Evolutionary conservation across 768 basidiomycete species (phyloP), one percentile per base, ranked within the genome.

Genomic region (Kwoniella shandongensis): DNA sequence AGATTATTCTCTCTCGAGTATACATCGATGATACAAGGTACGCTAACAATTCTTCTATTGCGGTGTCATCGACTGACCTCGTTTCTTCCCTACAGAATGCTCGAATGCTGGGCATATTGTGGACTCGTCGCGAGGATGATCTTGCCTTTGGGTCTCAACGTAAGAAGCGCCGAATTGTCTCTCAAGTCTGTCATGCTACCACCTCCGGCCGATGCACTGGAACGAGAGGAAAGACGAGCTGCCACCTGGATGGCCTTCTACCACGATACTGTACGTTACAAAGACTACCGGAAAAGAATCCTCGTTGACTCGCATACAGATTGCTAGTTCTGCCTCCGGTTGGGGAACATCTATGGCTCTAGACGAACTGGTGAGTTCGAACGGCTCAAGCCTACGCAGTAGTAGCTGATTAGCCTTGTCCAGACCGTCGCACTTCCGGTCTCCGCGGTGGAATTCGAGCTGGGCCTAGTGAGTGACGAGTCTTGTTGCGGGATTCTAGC

Each of bases 181-280:
- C 62, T 72, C 29, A 72, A 72, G 41, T 60, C 57, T 2, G 72
- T 68, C 27, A 73, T 74, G 65, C 57, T 76, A 3, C 63, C 62
- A 1, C 70, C 71, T 13, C 63, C 75, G 1, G 55, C 40, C 2
- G 71, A 76, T 40, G 72, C 62, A 1, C 44, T 76, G 1, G 75
- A 76, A 47, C 53, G 73, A 20, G 72, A 76, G 44, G 75, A 76
- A 45, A 45, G 75, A 25, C 49, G 66, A 47, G 65, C 47, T 2
- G 58, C 72, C 2, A 49, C 73, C n/a, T 76, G 75, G 75, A 69
- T 69, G 58, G 70, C 70, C 5, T 61, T 73, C 44, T 69, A 70
- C 44, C 69, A 72, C 54, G 75, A 76, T 46, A 67, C 72, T 4
- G 59, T 67, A 26, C 18, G 59, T 39, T 20, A n/a, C 6, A 11